These are phyloP conservation scores for Paradendryphiella salina DNA, from an alignment of 2,329 filamentous ascomycete genomes.

Conservation along the genomic window DNA sequence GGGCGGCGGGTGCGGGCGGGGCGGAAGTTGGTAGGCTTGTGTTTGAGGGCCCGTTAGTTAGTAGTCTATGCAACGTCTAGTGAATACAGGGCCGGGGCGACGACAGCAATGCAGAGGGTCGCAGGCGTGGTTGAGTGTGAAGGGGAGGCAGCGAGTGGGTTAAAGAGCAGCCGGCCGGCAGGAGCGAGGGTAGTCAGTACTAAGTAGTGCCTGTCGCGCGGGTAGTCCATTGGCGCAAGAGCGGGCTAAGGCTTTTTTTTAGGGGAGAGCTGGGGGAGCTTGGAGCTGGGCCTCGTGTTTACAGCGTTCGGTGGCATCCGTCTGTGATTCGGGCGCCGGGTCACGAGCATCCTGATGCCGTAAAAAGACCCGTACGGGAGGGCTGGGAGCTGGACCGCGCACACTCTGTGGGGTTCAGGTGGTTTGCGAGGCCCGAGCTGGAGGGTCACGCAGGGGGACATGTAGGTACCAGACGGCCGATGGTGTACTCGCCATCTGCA, in stretches of 20 bases:
- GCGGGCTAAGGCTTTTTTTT: constrained; percentile 25
- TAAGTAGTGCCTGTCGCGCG: constrained; percentile 9
- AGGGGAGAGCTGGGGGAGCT: constrained; percentile 6
- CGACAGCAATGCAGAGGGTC: constrained; percentile 4
- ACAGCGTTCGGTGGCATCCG: constrained; percentile 15
- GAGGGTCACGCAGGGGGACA: constrained; percentile 10
- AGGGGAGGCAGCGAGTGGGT: not conserved
- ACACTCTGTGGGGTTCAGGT: constrained; percentile 25
- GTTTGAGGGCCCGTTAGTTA: constrained; percentile 16
- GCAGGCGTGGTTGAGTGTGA: constrained; percentile 7
- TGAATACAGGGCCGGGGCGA: constrained; percentile 5
- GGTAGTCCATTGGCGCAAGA: constrained; percentile 20
- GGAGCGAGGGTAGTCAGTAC: not conserved
- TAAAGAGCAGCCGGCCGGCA: constrained; percentile 8
- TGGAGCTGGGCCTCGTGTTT: constrained; percentile 21
- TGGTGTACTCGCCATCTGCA: not conserved
- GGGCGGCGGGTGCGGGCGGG: constrained; percentile 22
- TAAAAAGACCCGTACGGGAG: constrained; percentile 16
- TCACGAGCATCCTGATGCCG: constrained; percentile 17
- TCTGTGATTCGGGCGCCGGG: constrained; percentile 21
- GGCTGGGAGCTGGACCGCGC: constrained; percentile 17
- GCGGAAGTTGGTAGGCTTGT: constrained; percentile 16
- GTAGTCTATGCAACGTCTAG: constrained; percentile 21
- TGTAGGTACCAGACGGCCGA: not conserved
- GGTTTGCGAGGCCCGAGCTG: constrained; percentile 13